phyloP scores from a whole-genome alignment of 768 basidiomycete genomes.

The Rhizopogon sp. region DNA sequence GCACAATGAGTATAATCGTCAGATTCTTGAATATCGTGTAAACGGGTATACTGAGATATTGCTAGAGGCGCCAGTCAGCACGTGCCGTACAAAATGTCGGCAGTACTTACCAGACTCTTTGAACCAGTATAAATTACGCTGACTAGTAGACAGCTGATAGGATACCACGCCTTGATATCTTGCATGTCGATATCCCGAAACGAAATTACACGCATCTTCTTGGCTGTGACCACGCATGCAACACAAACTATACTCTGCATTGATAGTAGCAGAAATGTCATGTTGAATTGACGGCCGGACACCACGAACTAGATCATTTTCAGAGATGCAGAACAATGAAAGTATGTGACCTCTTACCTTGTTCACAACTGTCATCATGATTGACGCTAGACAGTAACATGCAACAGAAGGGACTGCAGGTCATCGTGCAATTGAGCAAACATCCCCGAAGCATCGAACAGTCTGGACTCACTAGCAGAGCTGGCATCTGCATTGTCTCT shows the following conservation, averaged over 20 bases:
- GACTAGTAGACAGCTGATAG: slow-evolving; percentile 88
- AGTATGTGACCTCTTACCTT: slow-evolving; percentile 50
- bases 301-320: slow-evolving; percentile 72
- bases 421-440: background rate
- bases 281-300: slow-evolving; percentile 87
- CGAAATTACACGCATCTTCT: slow-evolving; percentile 72
- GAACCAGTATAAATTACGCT: slow-evolving; percentile 97
- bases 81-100: background rate
- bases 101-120: slow-evolving; percentile 82
- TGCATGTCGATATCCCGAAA: slow-evolving; percentile 78
- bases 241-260: slow-evolving; percentile 91
- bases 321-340: background rate
- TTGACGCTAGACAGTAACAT: slow-evolving; percentile 89
- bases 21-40: slow-evolving; percentile 99
- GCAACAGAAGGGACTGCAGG: slow-evolving; percentile 69
- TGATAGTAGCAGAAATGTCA: slow-evolving; percentile 92
- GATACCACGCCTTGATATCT: slow-evolving; percentile 92
- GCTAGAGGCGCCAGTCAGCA: slow-evolving; percentile 40
- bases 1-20: slow-evolving; percentile 96
- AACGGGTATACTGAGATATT: slow-evolving; percentile 94
- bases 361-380: slow-evolving; percentile 96
- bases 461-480: slow-evolving; percentile 20
- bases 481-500: slow-evolving; percentile 12
- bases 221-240: slow-evolving; percentile 66
- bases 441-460: background rate